Base-by-base conservation (phyloP, 352 stramenopile species). In the Phytopythium chamaehyphon region DNA sequence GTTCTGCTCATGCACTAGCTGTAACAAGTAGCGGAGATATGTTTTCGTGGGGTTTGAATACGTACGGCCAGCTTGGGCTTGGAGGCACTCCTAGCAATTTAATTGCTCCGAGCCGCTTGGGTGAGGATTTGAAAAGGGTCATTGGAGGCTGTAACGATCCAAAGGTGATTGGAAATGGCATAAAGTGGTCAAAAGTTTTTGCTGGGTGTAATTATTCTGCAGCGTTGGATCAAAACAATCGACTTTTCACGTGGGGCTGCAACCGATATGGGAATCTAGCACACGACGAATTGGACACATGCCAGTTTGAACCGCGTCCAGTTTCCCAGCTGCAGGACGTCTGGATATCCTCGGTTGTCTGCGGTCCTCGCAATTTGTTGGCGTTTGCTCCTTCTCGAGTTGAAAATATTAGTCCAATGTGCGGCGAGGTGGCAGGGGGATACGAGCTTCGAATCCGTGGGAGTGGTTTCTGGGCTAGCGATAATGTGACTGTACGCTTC, bases 11-110 rank as follows among this genome's bases (percentile, higher is more conserved):
- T 51, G 64, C 75, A 9, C 55, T 97, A 2, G 81, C 76, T 12
- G 48, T 90, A 21, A 85, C 76, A n/a, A 61, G 22, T 5, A 51
- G 54, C 6, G 83, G 86, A 1, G 50, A 72, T 11, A 39, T 93
- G 0, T 89, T 73, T 46, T 66, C 79, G 5, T 96, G 86, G 84
- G 88, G 88, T 1, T 70, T 93, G 8, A 95, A 96, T 51, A 68
- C 61, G 0, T 86, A 80, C 51, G 88, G 88, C 0, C 81, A 94
- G 50, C 74, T 95, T 8, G 86, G 88, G 1, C 59, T 88, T 4
- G 82, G 81, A 0, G 51, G 42, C 2, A 59, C 46, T 11, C 51
- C 44, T 14, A 51, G 60, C 35, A 58, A 49, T 5, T 18, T 8
- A 4, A 45, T 18, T 16, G 19, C 4, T n/a, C 39, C 3, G 8